Conservation (phyloP, 1,284 basidiomycete genomes). For the Ustilago nuda region DNA sequence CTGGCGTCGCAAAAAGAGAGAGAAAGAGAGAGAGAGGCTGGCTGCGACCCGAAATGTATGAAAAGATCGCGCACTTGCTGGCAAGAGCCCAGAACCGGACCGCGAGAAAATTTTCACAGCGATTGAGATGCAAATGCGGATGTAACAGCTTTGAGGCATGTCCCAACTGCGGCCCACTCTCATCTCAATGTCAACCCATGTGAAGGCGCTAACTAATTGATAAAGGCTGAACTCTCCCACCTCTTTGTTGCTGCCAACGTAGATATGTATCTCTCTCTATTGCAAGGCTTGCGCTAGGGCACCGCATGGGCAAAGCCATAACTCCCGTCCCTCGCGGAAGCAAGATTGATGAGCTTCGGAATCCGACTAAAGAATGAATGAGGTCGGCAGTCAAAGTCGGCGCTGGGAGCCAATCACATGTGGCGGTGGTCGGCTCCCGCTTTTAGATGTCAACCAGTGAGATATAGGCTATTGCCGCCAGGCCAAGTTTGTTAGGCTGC, state of each 20-base stretch:
- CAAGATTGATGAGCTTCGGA: not conserved
- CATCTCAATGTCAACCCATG: too few species aligned
- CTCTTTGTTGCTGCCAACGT: not conserved
- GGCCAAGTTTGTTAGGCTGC: constrained; percentile 16
- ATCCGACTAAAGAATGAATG: not conserved
- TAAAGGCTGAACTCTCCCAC: not conserved
- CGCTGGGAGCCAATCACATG: not conserved
- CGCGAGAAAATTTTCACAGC: too few species aligned
- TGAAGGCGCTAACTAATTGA: too few species aligned
- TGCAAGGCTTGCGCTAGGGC: not conserved
- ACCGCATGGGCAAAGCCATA: not conserved
- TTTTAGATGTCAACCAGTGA: not conserved
- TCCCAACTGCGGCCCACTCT: too few species aligned
- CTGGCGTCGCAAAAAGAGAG: too few species aligned
- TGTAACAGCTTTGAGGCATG: too few species aligned
- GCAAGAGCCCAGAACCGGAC: too few species aligned
- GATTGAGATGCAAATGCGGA: too few species aligned
- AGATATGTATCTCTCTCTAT: not conserved
- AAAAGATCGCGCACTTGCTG: too few species aligned
- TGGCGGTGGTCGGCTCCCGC: not conserved
- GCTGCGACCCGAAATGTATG: too few species aligned
- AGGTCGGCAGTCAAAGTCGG: not conserved
- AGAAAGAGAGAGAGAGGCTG: too few species aligned
- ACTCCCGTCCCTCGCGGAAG: not conserved
- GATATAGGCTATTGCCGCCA: not conserved